Conservation (phyloP, 495 filamentous ascomycete genomes). For the Podospora conica region DNA sequence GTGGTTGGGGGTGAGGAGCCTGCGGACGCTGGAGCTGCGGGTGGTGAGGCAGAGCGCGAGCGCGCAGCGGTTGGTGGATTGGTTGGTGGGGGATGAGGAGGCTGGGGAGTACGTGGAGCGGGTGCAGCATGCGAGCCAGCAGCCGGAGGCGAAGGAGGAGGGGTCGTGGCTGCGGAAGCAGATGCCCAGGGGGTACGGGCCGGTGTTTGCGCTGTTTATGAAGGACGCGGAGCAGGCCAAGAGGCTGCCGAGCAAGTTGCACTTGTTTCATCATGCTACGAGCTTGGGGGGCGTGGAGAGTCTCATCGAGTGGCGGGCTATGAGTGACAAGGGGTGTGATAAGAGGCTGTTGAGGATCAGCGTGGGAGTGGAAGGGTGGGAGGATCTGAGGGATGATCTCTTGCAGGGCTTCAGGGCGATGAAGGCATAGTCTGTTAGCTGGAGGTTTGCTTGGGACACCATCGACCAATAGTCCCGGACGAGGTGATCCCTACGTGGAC, state of each 20-base stretch:
- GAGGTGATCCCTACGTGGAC: neutral
- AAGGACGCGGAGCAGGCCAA: constrained; percentile 54
- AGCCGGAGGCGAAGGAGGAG: constrained; percentile 52
- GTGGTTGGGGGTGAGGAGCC: constrained; percentile 81
- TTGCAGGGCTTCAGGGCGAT: constrained; percentile 60
- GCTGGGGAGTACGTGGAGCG: constrained; percentile 45
- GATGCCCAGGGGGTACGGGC: constrained; percentile 88
- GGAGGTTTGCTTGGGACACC: neutral
- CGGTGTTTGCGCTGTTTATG: constrained; percentile 76
- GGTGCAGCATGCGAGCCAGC: constrained; percentile 72
- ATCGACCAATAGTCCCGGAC: neutral
- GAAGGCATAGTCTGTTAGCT: constrained; percentile 7
- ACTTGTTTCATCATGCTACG: constrained; percentile 90
- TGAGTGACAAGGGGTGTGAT: constrained; percentile 74
- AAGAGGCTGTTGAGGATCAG: constrained; percentile 71
- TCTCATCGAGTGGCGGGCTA: constrained; percentile 81
- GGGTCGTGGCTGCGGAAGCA: constrained; percentile 71
- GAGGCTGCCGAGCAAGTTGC: constrained; percentile 66
- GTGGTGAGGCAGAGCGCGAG: constrained; percentile 67
- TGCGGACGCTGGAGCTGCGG: constrained; percentile 80
- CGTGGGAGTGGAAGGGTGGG: constrained; percentile 79
- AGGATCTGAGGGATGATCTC: constrained; percentile 77
- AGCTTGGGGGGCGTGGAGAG: constrained; percentile 91
- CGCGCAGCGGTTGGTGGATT: constrained; percentile 60
- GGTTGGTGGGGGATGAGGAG: constrained; percentile 50